Evolutionary conservation across 2,329 filamentous ascomycete species (phyloP).

Genomic region (Colletotrichum tabaci): DNA sequence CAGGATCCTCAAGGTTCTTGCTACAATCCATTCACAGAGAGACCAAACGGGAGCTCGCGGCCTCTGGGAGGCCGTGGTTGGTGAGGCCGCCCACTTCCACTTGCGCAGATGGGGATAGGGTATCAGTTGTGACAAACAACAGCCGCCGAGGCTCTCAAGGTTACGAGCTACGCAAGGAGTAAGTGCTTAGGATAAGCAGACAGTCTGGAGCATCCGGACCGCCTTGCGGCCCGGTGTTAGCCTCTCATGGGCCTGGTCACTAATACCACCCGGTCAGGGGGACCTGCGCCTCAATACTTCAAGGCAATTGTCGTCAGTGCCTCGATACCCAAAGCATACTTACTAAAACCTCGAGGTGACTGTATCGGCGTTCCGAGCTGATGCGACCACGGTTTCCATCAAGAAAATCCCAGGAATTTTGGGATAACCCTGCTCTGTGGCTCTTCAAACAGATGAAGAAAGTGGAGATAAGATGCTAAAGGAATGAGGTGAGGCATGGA

Average conservation of each 20-base stretch:
- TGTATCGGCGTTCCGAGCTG: background rate
- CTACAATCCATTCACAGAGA: background rate
- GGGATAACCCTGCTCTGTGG: background rate
- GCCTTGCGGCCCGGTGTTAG: background rate
- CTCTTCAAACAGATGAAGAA: background rate
- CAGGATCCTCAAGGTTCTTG: constrained; percentile 7
- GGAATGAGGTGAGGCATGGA: background rate
- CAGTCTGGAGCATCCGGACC: background rate
- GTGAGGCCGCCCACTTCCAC: background rate
- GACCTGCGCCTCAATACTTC: background rate
- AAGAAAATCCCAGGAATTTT: background rate
- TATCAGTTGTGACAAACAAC: background rate
- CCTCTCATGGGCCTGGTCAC: background rate
- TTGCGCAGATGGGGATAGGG: background rate
- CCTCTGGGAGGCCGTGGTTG: background rate
- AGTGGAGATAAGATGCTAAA: background rate
- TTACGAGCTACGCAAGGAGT: background rate
- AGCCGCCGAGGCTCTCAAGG: background rate
- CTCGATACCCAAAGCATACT: background rate
- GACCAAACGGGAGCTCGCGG: background rate
- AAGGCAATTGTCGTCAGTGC: background rate
- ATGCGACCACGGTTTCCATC: background rate
- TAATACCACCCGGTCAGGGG: background rate
- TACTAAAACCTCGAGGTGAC: background rate
- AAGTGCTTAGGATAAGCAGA: background rate